Evolutionary conservation across 345 rosid genomes (phyloP), one percentile per base, ranked within the genome.

Genomic region (Trapa bicornis): DNA sequence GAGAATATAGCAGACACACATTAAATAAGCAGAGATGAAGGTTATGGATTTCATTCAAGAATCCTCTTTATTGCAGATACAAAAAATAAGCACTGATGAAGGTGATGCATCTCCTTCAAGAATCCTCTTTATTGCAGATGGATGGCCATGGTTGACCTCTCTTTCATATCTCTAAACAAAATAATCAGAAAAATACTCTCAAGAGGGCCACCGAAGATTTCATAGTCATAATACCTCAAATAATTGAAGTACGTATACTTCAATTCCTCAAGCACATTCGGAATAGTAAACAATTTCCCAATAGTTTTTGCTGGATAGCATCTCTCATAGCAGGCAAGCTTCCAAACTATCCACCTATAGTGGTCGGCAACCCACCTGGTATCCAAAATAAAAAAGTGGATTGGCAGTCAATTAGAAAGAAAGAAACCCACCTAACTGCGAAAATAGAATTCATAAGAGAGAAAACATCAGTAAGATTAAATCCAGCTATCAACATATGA

Each of bases 291-390:
- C 80, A 88, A 81, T 1, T 84, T 93, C 69, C 88, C 74, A 72
- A 74, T 69, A 72, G 73, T 69, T 78, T 77, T 87, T 72, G 69
- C 74, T 38, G 86, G 86, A 75, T 81, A 80, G 71, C 61, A 61
- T 81, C 82, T 87, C 69, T 90, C 97, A 66, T 90, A 93, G 71
- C 90, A 78, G 57, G 81, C 88, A 70, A 93, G 89, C 79, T 93
- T 93, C 98, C 98, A 93, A 50, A 90, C 86, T 77, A 93, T 87
- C 97, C 90, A 90, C 79, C 81, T 88, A 81, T 87, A 90, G 75
- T 93, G 98, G 81, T 93, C 90, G 47, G 60, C 62, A 56, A 90
- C 84, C 98, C 98, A 90, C 82, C 98, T 93, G 74, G 70, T 61
- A 67, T 15, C 56, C 56, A 81, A 14, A 8, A 39, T 5, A 54